Base-by-base conservation (phyloP, 2,329 filamentous ascomycete genomes). In the Fusarium sp. region DNA sequence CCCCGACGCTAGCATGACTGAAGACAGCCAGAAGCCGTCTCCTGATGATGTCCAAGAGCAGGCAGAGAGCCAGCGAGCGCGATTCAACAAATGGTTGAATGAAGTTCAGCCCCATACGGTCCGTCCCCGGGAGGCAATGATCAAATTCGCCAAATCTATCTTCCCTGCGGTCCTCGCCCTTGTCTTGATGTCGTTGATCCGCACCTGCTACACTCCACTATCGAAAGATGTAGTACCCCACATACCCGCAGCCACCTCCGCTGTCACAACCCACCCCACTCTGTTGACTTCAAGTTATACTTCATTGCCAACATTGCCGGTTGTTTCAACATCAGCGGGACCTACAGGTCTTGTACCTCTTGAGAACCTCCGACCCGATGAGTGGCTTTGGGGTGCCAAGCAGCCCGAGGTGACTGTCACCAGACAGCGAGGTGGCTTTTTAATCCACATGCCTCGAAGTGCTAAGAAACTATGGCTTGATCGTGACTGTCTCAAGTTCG, bases 401-500 rank as follows among this genome's bases (percentile, higher is more conserved):
- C 81, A 78, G 56, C 80, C 81, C 10, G 75, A 79, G 8, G 63
- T 83, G 22, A 79, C 78, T 7, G 76, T 58, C 55, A 79, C 57
- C 66, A 79, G 55, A 84, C 86, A 64, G 82, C 83, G 65, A 61
- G 85, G 86, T 62, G 85, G 89, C 67, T 86, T 91, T 36, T 78
- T 90, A 57, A 84, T 91, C 57, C 86, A 84, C 57, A 86, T 91
- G 18, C 86, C 88, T 6, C 81, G 83, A 42, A 54, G 82, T 79
- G 51, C 87, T 83, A 76, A 90, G 87, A 79, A 84, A 84, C 50
- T 82, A 32, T 91, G 89, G 89, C 83, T 90, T 51, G 83, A 85
- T 8, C 89, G 86, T 75, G 86, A 88, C 38, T 89, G 89, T 38
- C 85, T 91, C 69, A 83, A 85, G 58, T 85, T 91, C 59, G 85